Evolutionary conservation across 2,329 filamentous ascomycete genomes (phyloP).

Genomic region (Trichoderma sp.): DNA sequence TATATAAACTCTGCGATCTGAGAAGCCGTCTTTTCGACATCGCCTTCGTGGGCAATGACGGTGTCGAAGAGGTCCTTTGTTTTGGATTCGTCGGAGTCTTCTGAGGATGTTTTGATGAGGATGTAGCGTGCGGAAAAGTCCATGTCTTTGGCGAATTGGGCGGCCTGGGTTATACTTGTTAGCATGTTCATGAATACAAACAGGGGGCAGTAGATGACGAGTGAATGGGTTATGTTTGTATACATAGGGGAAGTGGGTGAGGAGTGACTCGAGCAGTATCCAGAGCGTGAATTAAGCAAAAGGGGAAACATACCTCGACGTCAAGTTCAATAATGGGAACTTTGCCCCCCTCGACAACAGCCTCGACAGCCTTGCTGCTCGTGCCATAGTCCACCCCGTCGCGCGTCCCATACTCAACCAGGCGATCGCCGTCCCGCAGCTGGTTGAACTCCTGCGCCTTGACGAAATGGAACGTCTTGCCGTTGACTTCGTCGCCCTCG

Average conservation of each 20-base stretch:
- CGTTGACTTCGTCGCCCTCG: slow-evolving; percentile 54
- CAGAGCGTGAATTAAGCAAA: slow-evolving; percentile 19
- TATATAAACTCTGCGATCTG: slow-evolving; percentile 38
- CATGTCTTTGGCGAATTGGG: slow-evolving; percentile 60
- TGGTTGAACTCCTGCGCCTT: slow-evolving; percentile 57
- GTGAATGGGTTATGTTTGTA: not conserved
- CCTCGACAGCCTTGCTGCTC: slow-evolving; percentile 55
- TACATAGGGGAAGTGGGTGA: not conserved
- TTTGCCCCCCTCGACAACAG: slow-evolving; percentile 56
- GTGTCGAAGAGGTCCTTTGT: slow-evolving; percentile 37
- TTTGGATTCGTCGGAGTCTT: slow-evolving; percentile 37
- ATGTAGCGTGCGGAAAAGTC: slow-evolving; percentile 59
- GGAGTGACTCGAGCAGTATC: slow-evolving; percentile 30
- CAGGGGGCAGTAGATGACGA: not conserved
- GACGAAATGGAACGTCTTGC: slow-evolving; percentile 59
- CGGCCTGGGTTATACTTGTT: slow-evolving; percentile 45
- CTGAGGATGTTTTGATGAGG: slow-evolving; percentile 51
- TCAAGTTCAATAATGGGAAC: slow-evolving; percentile 61
- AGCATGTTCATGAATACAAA: not conserved
- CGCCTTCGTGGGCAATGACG: slow-evolving; percentile 36
- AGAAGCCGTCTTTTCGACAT: slow-evolving; percentile 32
- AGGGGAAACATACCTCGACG: slow-evolving; percentile 47
- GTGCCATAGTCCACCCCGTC: slow-evolving; percentile 59
- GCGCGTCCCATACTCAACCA: slow-evolving; percentile 58
- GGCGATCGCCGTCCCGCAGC: slow-evolving; percentile 61